phyloP scores from a whole-genome alignment of 257 asterid genomes.

The Euphrasia confusa region DNA sequence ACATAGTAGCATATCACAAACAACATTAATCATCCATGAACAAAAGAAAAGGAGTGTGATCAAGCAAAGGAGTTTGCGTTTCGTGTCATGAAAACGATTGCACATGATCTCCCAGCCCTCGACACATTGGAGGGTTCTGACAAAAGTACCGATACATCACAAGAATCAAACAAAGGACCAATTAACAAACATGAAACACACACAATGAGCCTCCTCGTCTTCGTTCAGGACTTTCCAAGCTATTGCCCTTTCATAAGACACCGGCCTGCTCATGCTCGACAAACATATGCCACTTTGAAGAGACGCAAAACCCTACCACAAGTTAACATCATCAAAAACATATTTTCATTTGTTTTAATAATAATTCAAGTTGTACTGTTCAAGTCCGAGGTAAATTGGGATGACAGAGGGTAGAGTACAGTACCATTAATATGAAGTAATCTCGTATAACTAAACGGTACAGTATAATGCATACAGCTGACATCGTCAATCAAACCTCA shows the following conservation, averaged over 20 bases:
- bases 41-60: slow-evolving; percentile 15
- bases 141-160: background rate
- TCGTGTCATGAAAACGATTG: background rate
- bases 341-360: background rate
- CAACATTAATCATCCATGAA: slow-evolving; percentile 18
- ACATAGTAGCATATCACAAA: slow-evolving; percentile 6
- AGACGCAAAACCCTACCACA: slow-evolving; percentile 59
- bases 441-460: no score
- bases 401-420: no score
- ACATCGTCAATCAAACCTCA: no score
- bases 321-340: background rate
- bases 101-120: background rate
- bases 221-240: slow-evolving; percentile 89
- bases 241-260: slow-evolving; percentile 75
- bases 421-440: no score
- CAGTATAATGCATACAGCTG: no score
- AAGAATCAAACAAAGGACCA: slow-evolving; percentile 71
- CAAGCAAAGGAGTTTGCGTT: slow-evolving; percentile 11
- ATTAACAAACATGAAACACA: slow-evolving; percentile 74
- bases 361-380: no score
- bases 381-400: no score
- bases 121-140: background rate
- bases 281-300: slow-evolving; percentile 78
- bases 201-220: slow-evolving; percentile 59
- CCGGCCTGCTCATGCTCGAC: slow-evolving; percentile 92